Conservation (phyloP, 352 stramenopile species). For the Phytophthora constricta region DNA sequence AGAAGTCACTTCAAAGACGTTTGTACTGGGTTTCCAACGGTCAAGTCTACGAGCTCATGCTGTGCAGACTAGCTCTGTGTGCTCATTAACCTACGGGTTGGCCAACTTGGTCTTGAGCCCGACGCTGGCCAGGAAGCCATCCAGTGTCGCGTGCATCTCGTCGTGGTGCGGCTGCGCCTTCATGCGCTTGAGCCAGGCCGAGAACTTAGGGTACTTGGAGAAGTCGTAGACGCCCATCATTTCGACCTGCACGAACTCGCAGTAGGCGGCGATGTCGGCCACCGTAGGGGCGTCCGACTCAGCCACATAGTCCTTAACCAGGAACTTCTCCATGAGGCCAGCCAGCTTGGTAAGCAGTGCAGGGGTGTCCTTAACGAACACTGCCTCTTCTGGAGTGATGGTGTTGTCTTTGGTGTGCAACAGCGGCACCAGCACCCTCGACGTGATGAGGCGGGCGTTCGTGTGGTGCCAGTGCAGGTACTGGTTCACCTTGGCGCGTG, state of each 20-base stretch:
- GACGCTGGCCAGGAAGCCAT: constrained; percentile 28
- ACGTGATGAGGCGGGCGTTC: constrained; percentile 53
- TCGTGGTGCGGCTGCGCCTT: constrained; percentile 60
- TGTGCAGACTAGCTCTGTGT: too few relatives aligned
- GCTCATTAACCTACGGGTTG: constrained; percentile 15
- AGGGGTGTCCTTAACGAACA: constrained; percentile 30
- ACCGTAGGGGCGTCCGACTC: constrained; percentile 39
- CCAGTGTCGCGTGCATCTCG: constrained; percentile 41
- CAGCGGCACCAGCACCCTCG: constrained; percentile 49
- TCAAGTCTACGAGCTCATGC: not conserved
- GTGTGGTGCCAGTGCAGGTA: constrained; percentile 83
- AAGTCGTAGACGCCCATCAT: constrained; percentile 53
- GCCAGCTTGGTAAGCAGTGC: constrained; percentile 40
- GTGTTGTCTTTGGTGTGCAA: constrained; percentile 40
- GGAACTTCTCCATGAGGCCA: constrained; percentile 56
- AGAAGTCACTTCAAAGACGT: too few relatives aligned
- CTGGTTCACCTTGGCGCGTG: constrained; percentile 72
- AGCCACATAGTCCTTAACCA: constrained; percentile 48
- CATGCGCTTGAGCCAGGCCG: constrained; percentile 57
- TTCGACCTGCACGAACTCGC: constrained; percentile 51
- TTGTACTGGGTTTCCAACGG: not conserved
- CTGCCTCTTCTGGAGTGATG: constrained; percentile 33
- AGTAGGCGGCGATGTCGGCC: constrained; percentile 48
- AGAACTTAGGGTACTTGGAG: constrained; percentile 51
- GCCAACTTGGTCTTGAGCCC: constrained; percentile 36